Conservation (phyloP, 805 yeast species). For the Sugiyamaella valdiviana region DNA sequence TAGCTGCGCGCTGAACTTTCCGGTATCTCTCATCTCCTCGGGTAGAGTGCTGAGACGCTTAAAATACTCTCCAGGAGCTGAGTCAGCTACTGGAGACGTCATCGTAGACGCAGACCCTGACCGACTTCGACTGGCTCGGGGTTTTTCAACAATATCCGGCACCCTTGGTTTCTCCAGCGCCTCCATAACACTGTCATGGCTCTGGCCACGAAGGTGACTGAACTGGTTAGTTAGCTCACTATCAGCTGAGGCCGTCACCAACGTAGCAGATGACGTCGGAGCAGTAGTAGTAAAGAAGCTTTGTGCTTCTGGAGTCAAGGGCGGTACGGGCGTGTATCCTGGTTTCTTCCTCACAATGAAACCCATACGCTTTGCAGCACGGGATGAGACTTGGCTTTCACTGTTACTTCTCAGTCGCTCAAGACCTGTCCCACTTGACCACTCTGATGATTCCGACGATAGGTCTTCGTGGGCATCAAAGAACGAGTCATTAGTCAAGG, state of each 20-base stretch:
- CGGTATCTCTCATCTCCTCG: constrained; percentile 34
- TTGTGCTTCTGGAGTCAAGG: constrained; percentile 16
- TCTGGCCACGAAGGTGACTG: constrained; percentile 2
- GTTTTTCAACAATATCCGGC: background rate
- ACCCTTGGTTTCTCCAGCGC: background rate
- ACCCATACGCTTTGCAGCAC: constrained; percentile 73
- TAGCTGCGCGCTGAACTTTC: constrained; percentile 19
- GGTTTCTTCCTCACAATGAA: constrained; percentile 46
- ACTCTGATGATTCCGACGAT: background rate
- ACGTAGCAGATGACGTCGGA: background rate
- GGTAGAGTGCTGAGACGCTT: constrained; percentile 59
- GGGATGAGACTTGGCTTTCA: constrained; percentile 45
- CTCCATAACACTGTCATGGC: constrained; percentile 8
- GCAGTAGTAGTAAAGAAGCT: constrained; percentile 25
- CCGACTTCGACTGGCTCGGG: constrained; percentile 1
- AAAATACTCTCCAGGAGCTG: constrained; percentile 44
- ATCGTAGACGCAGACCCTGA: background rate
- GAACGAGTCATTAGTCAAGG: background rate
- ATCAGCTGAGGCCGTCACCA: background rate
- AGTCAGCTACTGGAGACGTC: constrained; percentile 13
- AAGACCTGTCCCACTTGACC: constrained; percentile 23
- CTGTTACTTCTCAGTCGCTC: constrained; percentile 34
- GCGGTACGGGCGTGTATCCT: background rate
- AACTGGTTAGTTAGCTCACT: background rate
- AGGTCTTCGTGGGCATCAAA: background rate